Conservation (phyloP, 352 stramenopile species). For the Globisporangium mamillatum region DNA sequence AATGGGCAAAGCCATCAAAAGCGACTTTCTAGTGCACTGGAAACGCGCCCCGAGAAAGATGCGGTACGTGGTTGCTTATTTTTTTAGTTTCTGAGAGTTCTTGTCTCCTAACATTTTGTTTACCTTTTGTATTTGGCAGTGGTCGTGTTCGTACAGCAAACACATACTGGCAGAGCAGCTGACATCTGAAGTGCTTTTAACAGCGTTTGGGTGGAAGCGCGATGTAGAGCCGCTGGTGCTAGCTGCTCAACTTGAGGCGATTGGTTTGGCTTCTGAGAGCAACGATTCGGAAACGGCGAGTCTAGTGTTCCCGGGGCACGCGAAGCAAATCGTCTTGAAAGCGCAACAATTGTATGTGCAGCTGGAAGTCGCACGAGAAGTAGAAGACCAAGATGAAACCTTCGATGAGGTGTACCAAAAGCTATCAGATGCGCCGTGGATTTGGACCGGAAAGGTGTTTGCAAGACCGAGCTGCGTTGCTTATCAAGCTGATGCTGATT, state of each 20-base stretch:
- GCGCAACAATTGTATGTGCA: conserved; percentile 53
- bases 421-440: conserved; percentile 47
- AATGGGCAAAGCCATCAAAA: neutral
- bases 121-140: conserved; percentile 25
- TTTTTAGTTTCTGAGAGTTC: neutral
- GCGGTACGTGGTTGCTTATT: conserved; percentile 33
- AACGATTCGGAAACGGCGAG: neutral
- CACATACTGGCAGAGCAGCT: conserved; percentile 59
- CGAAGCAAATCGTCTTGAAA: conserved; percentile 37
- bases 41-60: conserved; percentile 50
- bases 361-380: conserved; percentile 39
- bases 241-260: conserved; percentile 48
- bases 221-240: conserved; percentile 38
- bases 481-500: conserved; percentile 30
- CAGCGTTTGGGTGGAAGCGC: conserved; percentile 58
- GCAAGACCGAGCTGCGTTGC: conserved; percentile 51
- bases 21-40: conserved; percentile 36
- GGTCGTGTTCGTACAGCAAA: conserved; percentile 54
- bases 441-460: conserved; percentile 72
- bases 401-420: conserved; percentile 31
- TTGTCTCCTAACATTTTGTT: conserved; percentile 2
- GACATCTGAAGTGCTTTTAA: conserved; percentile 43
- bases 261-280: conserved; percentile 31
- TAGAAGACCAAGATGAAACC: conserved; percentile 24
- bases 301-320: neutral